phyloP scores from a whole-genome alignment of 768 basidiomycete species.

The Trametes meyenii region DNA sequence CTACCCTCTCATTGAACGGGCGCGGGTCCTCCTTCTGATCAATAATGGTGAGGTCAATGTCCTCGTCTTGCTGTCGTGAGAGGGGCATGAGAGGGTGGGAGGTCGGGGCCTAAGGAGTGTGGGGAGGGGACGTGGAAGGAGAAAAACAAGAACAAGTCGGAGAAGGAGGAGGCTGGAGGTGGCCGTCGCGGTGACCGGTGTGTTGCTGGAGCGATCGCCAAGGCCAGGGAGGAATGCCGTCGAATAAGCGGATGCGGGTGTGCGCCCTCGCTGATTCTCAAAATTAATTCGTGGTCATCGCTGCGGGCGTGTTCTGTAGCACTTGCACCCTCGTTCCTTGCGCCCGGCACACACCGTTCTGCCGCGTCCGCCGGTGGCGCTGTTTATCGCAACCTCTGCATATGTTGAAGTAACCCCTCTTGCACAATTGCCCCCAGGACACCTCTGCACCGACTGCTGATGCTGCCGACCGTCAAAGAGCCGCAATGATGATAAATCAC shows the following conservation, averaged over 20 bases:
- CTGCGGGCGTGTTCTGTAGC: neutral
- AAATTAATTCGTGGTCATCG: neutral
- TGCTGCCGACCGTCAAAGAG: neutral
- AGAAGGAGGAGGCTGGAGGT: neutral
- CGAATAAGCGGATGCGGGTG: neutral
- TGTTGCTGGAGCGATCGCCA: slow-evolving; percentile 18
- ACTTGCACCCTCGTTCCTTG: slow-evolving; percentile 11
- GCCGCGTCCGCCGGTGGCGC: slow-evolving; percentile 4
- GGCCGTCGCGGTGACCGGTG: neutral
- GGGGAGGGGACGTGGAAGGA: neutral
- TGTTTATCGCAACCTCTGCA: neutral
- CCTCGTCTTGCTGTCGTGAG: slow-evolving; percentile 11
- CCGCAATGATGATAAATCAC: neutral
- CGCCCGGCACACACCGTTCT: slow-evolving; percentile 1
- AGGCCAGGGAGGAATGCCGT: slow-evolving; percentile 2
- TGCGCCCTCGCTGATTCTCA: neutral
- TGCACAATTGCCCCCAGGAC: neutral
- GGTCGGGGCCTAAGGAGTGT: slow-evolving; percentile 13
- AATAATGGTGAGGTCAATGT: slow-evolving; percentile 16
- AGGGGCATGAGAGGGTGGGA: slow-evolving; percentile 11
- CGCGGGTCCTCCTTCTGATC: slow-evolving; percentile 18
- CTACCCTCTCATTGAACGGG: slow-evolving; percentile 16
- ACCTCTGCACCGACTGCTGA: neutral
- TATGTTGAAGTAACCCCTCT: neutral
- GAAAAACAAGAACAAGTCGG: neutral